Evolutionary conservation across 179 eudicot species (phyloP), one percentile per base, ranked within the genome.

Genomic region (Silene noctiflora): DNA sequence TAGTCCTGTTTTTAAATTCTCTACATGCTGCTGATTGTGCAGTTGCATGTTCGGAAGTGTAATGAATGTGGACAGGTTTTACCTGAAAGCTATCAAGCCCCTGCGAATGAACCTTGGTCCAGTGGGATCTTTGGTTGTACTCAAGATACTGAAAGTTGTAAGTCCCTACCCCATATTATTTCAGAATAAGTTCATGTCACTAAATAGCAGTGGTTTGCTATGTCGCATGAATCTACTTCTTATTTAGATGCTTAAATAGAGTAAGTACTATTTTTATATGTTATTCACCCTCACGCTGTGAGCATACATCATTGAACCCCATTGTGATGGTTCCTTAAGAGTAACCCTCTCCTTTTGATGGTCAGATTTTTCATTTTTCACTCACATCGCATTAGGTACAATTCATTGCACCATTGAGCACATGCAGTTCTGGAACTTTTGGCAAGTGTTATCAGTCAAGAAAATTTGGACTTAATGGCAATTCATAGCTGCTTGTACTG

Each of bases 71-170:
- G 97, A 16, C 99, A 95, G 73, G 82, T 83, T 78, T 82, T 95
- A 81, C 97, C 98, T 22, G 98, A 94, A 84, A 94, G 96, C 87
- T 92, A 88, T 79, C 89, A 88, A 76, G 89, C 91, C 69, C 97
- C 94, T 67, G 86, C 88, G 69, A 87, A 90, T 85, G 98, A 94
- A 82, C 96, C 98, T 44, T 94, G 97, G 97, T 84, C 91, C 76
- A 92, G 89, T 76, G 98, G 96, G 69, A 89, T 94, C 72, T 94
- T 87, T 84, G 95, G 88, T 7, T 94, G 98, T 83, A 72, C 91
- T 61, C 83, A 94, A 86, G 98, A 94, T 83, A 75, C 79, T 42
- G 89, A 90, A 80, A 94, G 97, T 74, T 94, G 98, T 94, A 87
- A 88, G 96, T 84, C 75, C 51, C 35, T 14, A 16, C 46, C 2